Percentiles rank a stretch among this genome's conserved stretches.
Conservation (phyloP, 2,329 filamentous ascomycete species). For the Xylaria sp. region DNA sequence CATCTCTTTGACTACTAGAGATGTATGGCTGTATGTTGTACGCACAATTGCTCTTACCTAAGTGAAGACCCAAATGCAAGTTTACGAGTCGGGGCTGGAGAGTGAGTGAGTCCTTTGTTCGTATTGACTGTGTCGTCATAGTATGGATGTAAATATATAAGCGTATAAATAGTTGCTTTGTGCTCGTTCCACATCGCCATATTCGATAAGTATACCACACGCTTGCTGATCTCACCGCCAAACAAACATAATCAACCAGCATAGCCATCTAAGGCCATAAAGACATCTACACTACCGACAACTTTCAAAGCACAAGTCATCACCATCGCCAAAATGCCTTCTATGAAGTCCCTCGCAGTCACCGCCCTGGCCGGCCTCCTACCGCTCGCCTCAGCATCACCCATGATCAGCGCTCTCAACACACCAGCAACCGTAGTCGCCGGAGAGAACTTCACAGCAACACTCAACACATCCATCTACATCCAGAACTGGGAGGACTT, state of each 20-base stretch:
- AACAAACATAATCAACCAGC: not conserved
- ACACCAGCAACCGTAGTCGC: conserved; percentile 41
- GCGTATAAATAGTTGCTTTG: not conserved
- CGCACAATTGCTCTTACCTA: not conserved
- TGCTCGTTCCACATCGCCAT: not conserved
- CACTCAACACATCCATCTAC: conserved; percentile 46
- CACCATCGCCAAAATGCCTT: conserved; percentile 42
- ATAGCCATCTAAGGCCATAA: not conserved
- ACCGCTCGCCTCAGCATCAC: conserved; percentile 43
- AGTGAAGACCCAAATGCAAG: not conserved
- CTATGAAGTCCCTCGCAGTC: conserved; percentile 42
- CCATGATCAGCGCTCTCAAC: conserved; percentile 33
- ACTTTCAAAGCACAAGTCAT: not conserved
- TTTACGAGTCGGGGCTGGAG: conserved; percentile 5
- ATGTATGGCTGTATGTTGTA: not conserved
- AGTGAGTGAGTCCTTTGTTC: conserved; percentile 9
- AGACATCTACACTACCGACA: not conserved
- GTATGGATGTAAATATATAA: not conserved
- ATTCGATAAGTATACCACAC: not conserved
- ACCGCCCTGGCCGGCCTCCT: conserved; percentile 40
- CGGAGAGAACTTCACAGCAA: conserved; percentile 43
- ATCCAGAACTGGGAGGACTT: conserved; percentile 51
- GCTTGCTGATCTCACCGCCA: not conserved
- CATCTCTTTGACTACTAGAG: not conserved
- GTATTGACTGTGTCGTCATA: conserved; percentile 7